These are phyloP conservation scores for Alternaria solani DNA, from an alignment of 2,329 filamentous ascomycete species.

Conservation along the genomic window DNA sequence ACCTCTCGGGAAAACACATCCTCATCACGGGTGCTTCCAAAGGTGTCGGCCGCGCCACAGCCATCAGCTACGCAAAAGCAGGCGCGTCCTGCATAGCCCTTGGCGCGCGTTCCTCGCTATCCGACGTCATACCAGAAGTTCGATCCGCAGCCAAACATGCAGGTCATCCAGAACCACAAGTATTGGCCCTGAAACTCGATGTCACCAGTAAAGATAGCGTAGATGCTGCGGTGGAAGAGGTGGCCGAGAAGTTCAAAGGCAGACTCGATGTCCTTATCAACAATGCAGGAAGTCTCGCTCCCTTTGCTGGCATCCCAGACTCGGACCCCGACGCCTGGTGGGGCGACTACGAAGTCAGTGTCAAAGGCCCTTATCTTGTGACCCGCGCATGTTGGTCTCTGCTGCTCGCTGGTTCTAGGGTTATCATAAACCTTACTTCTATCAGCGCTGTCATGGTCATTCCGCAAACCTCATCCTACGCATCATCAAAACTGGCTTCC, in stretches of 20 bases:
- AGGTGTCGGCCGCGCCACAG: constrained; percentile 63
- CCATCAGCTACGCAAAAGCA: constrained; percentile 63
- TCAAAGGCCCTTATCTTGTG: constrained; percentile 58
- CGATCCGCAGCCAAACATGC: constrained; percentile 43
- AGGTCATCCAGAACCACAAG: constrained; percentile 50
- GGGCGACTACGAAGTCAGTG: constrained; percentile 58
- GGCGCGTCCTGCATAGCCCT: constrained; percentile 64
- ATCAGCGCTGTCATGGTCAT: constrained; percentile 48
- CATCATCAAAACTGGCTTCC: constrained; percentile 59
- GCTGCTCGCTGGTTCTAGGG: constrained; percentile 41
- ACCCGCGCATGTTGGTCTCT: constrained; percentile 57
- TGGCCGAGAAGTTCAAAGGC: constrained; percentile 31
- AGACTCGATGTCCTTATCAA: constrained; percentile 58
- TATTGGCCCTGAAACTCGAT: constrained; percentile 55
- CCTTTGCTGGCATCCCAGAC: constrained; percentile 40
- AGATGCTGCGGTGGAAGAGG: constrained; percentile 42
- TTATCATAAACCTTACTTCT: constrained; percentile 58
- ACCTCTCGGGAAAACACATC: constrained; percentile 48
- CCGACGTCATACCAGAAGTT: constrained; percentile 48
- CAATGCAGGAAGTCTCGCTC: constrained; percentile 55
- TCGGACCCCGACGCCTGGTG: constrained; percentile 53
- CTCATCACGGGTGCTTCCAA: constrained; percentile 65
- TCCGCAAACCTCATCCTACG: constrained; percentile 49
- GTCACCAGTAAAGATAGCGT: constrained; percentile 53
- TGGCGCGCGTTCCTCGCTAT: constrained; percentile 58